phyloP scores from a whole-genome alignment of 768 basidiomycete genomes.

The Hypholoma fasciculare region DNA sequence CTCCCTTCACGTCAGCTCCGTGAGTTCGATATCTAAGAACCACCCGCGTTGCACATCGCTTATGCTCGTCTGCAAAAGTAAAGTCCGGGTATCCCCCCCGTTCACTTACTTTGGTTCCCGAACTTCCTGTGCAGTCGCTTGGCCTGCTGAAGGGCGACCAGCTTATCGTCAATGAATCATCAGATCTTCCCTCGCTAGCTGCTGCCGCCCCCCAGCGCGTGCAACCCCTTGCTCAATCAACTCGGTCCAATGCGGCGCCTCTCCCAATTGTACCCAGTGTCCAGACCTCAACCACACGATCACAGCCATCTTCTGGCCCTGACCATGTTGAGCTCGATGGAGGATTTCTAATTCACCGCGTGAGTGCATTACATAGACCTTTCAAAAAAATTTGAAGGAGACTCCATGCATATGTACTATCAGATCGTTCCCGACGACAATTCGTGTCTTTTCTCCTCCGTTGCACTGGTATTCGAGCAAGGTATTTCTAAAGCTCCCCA shows the following conservation, averaged over 20 bases:
- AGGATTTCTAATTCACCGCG: constrained; percentile 73
- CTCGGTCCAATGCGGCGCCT: constrained; percentile 8
- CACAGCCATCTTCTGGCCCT: constrained; percentile 36
- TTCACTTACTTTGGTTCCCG: constrained; percentile 67
- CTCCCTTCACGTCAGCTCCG: constrained; percentile 76
- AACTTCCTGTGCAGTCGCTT: constrained; percentile 73
- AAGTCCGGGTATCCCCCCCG: constrained; percentile 87
- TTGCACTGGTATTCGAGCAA: constrained; percentile 85
- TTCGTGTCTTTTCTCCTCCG: constrained; percentile 88
- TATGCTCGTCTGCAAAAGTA: constrained; percentile 40
- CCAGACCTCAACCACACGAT: constrained; percentile 2
- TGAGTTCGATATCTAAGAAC: constrained; percentile 35
- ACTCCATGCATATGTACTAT: neutral
- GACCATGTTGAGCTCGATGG: constrained; percentile 63
- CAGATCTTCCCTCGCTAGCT: neutral
- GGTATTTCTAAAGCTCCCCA: constrained; percentile 66
- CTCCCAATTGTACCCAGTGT: constrained; percentile 13
- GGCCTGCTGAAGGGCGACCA: constrained; percentile 82
- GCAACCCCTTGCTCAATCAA: constrained; percentile 4
- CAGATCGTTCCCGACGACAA: constrained; percentile 97
- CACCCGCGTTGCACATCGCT: neutral
- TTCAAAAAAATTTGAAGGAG: neutral
- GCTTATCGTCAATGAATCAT: constrained; percentile 67
- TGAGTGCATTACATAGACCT: constrained; percentile 25
- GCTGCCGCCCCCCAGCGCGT: neutral